Evolutionary conservation across 495 filamentous ascomycete species (phyloP), one percentile per base, ranked within the genome.

Genomic region (Talaromyces ruber): DNA sequence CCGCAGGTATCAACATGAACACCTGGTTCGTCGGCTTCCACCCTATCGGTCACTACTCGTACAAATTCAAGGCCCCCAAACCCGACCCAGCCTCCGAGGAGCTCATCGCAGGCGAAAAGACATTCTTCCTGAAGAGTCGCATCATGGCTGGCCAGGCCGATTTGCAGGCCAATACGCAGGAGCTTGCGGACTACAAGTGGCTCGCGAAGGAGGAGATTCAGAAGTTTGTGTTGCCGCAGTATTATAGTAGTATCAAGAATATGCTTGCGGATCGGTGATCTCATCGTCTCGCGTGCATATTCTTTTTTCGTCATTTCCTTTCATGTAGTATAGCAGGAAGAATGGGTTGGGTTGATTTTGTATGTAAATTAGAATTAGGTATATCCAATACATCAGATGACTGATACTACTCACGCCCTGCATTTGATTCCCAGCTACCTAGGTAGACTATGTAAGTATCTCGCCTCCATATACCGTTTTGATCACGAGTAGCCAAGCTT

Each of bases 91-190:
- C 82, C 71, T 64, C 67, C 61, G 66, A 68, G 64, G 43, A 60
- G 53, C 60, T 65, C 22, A 59, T 65, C 26, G 65, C 69, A 28
- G 90, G 91, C 62, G 85, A 88, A 68, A 98, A 97, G 82, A 82
- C 85, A 21, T 99, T 98, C 78, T 97, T 95, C 81, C 84, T 97
- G 80, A 98, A 97, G 79, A 87, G 84, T 9, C 81, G 95, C 47
- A 98, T 99, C 70, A 88, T 98, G 89, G 90, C 91, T 47, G 94
- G 94, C n/a, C 93, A 97, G 77, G 91, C 86, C 4, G 84, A 97
- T 73, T 74, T 98, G 59, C 77, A 76, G 53, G 78, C 74, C 56
- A 98, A 96, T 75, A 76, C 75, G 65, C 80, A 89, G 54, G 87
- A 87, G 21, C 70, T 94, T 25, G 75, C 80, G 47, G 93, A 97